A percentile compares a stretch with the other conserved stretches of the same genome.
These are phyloP conservation scores for Ganoderma sinense DNA, from an alignment of 1,284 basidiomycete species.

Conservation along the genomic window DNA sequence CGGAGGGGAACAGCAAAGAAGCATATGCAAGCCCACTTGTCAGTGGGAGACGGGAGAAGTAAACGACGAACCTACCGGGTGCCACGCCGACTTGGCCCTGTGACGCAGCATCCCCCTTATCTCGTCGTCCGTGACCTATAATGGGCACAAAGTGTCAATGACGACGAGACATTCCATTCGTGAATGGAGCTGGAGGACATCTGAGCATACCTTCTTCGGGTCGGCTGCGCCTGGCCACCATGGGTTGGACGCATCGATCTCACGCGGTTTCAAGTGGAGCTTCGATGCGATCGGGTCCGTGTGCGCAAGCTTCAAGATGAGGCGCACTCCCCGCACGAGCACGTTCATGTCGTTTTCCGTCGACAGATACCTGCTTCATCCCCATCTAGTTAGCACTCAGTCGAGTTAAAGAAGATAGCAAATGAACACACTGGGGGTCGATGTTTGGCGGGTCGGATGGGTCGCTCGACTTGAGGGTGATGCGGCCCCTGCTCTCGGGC, in stretches of 20 bases:
- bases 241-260: conserved; percentile 21
- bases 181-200: neutral
- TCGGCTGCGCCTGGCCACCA: conserved; percentile 39
- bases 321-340: conserved; percentile 38
- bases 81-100: neutral
- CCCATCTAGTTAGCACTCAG: neutral
- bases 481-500: conserved; percentile 42
- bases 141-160: neutral
- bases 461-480: conserved; percentile 44
- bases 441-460: conserved; percentile 49
- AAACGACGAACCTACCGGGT: neutral
- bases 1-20: neutral
- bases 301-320: conserved; percentile 35
- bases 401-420: neutral
- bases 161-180: too few relatives aligned
- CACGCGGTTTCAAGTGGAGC: conserved; percentile 36
- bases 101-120: neutral
- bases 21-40: neutral
- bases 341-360: conserved; percentile 37
- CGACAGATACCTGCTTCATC: conserved; percentile 30
- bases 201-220: conserved; percentile 30
- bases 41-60: neutral
- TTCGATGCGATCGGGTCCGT: conserved; percentile 38
- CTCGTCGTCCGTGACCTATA: neutral
- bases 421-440: conserved; percentile 45